Evolutionary conservation across 75 land plant species (phyloP), one percentile per base, ranked within the genome.

Genomic region (Chamaecyparis obtusa): DNA sequence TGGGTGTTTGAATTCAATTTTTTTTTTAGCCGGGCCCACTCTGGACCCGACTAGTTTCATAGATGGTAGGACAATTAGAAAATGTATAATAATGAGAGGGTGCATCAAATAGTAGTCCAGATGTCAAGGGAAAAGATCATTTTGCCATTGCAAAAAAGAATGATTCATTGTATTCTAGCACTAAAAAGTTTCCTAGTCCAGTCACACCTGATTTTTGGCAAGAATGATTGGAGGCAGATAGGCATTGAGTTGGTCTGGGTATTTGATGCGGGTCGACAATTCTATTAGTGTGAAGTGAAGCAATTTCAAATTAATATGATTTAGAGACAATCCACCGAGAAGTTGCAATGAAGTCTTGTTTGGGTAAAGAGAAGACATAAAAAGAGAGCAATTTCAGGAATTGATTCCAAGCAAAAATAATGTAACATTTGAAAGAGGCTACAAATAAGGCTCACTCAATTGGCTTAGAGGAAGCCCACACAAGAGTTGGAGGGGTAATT

Each of bases 171-270:
- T 21, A 33, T 84, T 24, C 57, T 24, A 19, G 37, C 8, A 33
- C 37, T 84, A 89, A 36, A 41, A 39, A 44, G 69, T 1, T 72
- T 9, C n/a, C 87, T 60, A 77, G 64, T 19, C 39, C 60, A 85
- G n/a, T 51, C 14, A 24, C 57, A 10, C 83, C 87, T 76, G 85
- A 88, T 60, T 80, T 90, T 60, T 98, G 99, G 99, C 99, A 98
- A 89, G 97, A 96, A 75, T 96, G 99, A 55, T 55, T 55, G 17
- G 57, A 55, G 57, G 57, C 57, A 55, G 15, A 55, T 19, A 55
- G 57, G 10, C 17, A 16, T 55, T 15, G 15, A 10, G 57, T 15
- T 15, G 57, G 57, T 55, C 57, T 55, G 15, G 57, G n/a, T 17
- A 55, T 57, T 57, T 57, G 21, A 21, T 19, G 19, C 21, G 64